Base-by-base conservation (phyloP, 1,139 yeast species). In the Pichia inconspicua region DNA sequence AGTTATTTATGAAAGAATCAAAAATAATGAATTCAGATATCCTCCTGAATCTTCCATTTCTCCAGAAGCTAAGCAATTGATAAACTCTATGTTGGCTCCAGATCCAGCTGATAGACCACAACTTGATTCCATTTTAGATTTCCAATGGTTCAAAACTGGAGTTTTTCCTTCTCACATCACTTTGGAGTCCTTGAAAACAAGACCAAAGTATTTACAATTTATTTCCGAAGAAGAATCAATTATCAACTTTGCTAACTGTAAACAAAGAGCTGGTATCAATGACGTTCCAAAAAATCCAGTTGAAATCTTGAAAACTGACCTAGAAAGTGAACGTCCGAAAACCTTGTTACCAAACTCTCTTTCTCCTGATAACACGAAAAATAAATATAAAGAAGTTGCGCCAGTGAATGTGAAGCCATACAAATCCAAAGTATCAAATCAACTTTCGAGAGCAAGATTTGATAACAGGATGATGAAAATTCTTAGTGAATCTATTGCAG, bases 301-400 rank as follows among this genome's bases (percentile, higher is more conserved):
- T 45, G 84, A 82, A 60, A 82, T 84, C 42, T 75, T 84, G 53
- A 78, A 77, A 59, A 76, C 85, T 2, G 90, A 84, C 62, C 72
- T 82, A 56, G 83, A 80, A 58, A 79, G 85, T 46, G 87, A 82
- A 61, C 78, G 78, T 60, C 83, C 87, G 42, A 77, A 72, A 58
- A 69, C 87, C 6, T 75, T 90, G 56, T 72, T 90, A 57, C 97
- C 97, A 40, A 84, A 82, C 57, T 85, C 96, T 1, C 75, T 90
- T 61, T 89, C 97, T 30, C 97, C 97, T 15, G 92, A 92, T 56
- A 90, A 89, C 58, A 88, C 96, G 45, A 84, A 82, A 64, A 82
- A 75, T 66, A 90, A 90, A 67, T 90, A 90, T 67, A 84, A 83
- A 65, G 95, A 87, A 61, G 81, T 82, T 49, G 73, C 63, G 12